Evolutionary conservation across 208 protist genomes (phyloP).

Genomic region (Porcisia deanei): DNA sequence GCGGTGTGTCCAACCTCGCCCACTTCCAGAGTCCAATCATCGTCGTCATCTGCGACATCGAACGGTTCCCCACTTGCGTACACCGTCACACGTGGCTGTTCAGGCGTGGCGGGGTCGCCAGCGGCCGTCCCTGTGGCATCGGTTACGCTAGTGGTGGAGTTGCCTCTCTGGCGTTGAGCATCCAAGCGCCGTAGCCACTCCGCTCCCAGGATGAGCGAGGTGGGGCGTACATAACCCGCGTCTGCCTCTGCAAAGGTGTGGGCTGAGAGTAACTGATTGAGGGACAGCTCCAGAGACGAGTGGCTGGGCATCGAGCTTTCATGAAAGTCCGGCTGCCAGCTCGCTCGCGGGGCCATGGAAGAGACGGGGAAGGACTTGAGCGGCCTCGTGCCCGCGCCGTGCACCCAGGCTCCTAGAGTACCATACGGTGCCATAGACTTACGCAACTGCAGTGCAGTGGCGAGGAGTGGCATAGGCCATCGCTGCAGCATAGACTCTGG

Average conservation of each 20-base stretch:
- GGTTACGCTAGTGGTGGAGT: not conserved
- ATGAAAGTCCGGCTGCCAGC: too few relatives aligned
- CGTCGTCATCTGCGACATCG: not conserved
- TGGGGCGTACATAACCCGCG: not conserved
- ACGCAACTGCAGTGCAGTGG: slow-evolving; percentile 6
- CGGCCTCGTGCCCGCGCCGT: slow-evolving; percentile 7
- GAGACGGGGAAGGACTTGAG: slow-evolving; percentile 9
- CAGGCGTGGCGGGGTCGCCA: not conserved
- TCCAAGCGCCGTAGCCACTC: slow-evolving; percentile 22
- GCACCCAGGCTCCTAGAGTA: slow-evolving; percentile 25
- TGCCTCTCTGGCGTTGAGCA: not conserved
- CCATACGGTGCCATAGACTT: slow-evolving; percentile 20
- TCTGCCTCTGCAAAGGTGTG: not conserved
- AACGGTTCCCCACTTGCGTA: not conserved
- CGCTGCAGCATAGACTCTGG: not conserved
- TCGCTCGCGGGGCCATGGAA: not conserved
- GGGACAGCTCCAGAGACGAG: slow-evolving; percentile 5
- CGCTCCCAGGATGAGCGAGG: slow-evolving; percentile 18
- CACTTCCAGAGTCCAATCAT: not conserved
- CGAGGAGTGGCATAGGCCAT: slow-evolving; percentile 11
- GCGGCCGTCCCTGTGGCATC: not conserved
- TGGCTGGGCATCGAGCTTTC: not conserved
- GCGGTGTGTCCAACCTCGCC: not conserved
- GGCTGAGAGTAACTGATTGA: slow-evolving; percentile 23
- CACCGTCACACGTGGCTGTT: slow-evolving; percentile 14